Base-by-base conservation (phyloP, 179 eudicot species). In the Camellia oleifera region DNA sequence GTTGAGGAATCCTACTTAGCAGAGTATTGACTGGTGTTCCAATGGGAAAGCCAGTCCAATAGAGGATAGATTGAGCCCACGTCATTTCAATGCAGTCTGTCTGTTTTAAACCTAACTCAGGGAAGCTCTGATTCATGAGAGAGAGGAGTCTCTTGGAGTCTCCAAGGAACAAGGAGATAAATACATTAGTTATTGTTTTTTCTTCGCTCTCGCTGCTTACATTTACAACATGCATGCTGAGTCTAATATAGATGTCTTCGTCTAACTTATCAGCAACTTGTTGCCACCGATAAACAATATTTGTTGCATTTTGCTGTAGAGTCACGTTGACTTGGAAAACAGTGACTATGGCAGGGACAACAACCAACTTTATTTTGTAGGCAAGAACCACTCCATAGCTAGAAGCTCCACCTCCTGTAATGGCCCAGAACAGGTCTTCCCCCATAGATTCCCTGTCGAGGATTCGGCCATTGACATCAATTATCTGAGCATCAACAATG, bases 61-160 rank as follows among this genome's bases (percentile, higher is more conserved):
- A 26, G 66, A 79, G 81, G 4, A 58, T 57, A 1, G 81, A 79
- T 61, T 79, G 76, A 8, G 63, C 76, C 69, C 69, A 64, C 10
- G 42, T 64, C 69, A 64, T 64, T 9, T 64, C 69, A 1, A n/a
- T 64, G 9, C 69, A 64, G 4, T 64, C 69, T 7, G 12, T 5
- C 4, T 7, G 7, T 26, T 64, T 6, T 44, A 64, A 26, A 23
- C 68, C 45, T 57, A 69, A 42, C 45, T 79, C 81, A 8, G 81
- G 81, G 50, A 79, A 71, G 52, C 56, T 57, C 8, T 72, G 2
- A 8, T 17, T 42, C 68, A 79, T 56, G 8, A 79, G 54, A 4
- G 57, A 2, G 1, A 70, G 67, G 15, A 71, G 52, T 3, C 57
- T 60, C 5, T 70, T 18, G 7, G 76, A n/a, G 20, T 18, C 26